A percentile compares a stretch with the other conserved stretches of the same genome.
phyloP scores from a whole-genome alignment of 23 red algal genomes.

The Agarophyton chilense region DNA sequence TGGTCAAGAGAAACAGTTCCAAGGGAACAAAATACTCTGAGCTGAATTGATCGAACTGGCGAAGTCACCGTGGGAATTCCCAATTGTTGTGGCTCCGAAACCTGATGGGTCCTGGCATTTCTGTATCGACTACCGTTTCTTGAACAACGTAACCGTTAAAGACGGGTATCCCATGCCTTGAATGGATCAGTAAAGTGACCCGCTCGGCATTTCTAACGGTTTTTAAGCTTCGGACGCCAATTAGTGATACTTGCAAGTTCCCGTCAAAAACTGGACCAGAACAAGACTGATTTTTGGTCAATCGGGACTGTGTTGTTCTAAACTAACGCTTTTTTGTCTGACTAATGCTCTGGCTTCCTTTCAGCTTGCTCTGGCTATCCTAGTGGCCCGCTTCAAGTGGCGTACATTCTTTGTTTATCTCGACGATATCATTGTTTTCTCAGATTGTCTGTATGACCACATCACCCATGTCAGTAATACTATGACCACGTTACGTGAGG shows the following conservation, averaged over 20 bases:
- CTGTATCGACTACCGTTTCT: not conserved
- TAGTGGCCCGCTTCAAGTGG: not conserved
- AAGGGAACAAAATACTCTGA: not conserved
- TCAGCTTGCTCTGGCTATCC: not conserved
- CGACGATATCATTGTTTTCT: conserved; percentile 24
- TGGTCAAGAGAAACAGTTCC: not conserved
- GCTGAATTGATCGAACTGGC: conserved; percentile 27
- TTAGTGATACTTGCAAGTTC: not conserved
- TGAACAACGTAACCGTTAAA: not conserved
- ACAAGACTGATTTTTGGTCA: conserved; percentile 11
- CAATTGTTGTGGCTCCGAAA: not conserved
- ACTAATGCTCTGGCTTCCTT: not conserved
- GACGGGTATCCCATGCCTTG: not conserved
- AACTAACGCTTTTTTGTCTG: not conserved
- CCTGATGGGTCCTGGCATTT: not conserved
- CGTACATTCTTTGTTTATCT: not conserved
- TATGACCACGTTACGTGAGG: too few relatives aligned
- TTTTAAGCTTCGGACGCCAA: not conserved
- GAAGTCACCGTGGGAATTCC: not conserved
- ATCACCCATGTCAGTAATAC: not conserved
- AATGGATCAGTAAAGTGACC: not conserved
- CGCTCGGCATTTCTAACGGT: not conserved
- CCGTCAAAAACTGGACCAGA: not conserved
- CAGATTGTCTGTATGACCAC: not conserved
- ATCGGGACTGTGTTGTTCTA: not conserved